These are phyloP conservation scores for Tulasnella sp. DNA, from an alignment of 768 basidiomycete species.

Conservation along the genomic window DNA sequence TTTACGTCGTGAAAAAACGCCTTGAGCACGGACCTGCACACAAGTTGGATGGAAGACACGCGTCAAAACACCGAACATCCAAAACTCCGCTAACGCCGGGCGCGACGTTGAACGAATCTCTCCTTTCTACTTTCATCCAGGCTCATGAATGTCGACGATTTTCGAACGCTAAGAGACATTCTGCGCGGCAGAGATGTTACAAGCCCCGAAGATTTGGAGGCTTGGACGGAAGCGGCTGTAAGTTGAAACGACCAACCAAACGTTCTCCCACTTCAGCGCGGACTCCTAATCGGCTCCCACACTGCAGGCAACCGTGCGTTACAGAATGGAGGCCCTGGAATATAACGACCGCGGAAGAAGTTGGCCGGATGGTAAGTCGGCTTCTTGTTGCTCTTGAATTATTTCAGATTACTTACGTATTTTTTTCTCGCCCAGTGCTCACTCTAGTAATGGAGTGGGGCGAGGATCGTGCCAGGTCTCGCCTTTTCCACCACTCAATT, in stretches of 20 bases:
- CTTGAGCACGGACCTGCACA: conserved; percentile 14
- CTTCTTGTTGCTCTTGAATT: conserved; percentile 21
- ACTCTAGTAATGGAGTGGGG: conserved; percentile 14
- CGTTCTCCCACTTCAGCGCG: conserved; percentile 4
- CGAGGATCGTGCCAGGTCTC: conserved; percentile 15
- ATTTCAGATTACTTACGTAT: conserved; percentile 25
- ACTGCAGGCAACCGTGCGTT: conserved; percentile 25
- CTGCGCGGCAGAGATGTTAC: conserved; percentile 3
- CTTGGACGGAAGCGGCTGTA: conserved; percentile 4
- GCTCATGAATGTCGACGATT: conserved; percentile 8
- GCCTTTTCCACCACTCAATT: conserved; percentile 16
- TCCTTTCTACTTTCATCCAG: neutral
- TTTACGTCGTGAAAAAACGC: conserved; percentile 20
- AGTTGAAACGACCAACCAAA: neutral
- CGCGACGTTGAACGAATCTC: neutral
- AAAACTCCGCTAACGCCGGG: conserved; percentile 15
- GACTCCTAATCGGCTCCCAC: conserved; percentile 14
- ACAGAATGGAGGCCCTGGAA: conserved; percentile 27
- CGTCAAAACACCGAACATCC: conserved; percentile 5
- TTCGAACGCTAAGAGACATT: conserved; percentile 7
- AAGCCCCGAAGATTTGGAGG: conserved; percentile 9
- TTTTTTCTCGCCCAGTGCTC: conserved; percentile 10
- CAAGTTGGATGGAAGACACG: conserved; percentile 15
- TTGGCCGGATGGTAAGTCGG: conserved; percentile 18
- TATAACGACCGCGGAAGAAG: conserved; percentile 23